phyloP scores from a whole-genome alignment of 169 alveolate genomes.

The Perkinsus olseni region DNA sequence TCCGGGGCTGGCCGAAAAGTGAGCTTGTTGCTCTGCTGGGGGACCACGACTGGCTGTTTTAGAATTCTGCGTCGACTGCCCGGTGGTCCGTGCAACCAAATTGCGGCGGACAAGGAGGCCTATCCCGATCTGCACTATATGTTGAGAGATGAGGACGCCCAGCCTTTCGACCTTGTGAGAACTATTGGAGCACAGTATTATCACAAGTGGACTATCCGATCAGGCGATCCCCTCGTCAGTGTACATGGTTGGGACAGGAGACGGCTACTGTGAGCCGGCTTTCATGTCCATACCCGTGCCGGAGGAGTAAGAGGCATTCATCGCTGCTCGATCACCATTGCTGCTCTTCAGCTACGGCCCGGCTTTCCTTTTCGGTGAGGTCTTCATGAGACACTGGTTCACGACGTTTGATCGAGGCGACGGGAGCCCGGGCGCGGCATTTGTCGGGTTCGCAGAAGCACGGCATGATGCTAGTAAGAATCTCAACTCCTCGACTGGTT shows the following conservation, averaged over 20 bases:
- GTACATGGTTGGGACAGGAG: conserved; percentile 6
- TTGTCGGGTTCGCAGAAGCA: conserved; percentile 6
- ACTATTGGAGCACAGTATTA: background rate
- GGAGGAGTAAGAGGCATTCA: background rate
- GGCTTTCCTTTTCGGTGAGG: conserved; percentile 1
- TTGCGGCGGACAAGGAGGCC: background rate
- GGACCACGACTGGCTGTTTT: background rate
- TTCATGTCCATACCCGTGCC: conserved; percentile 3
- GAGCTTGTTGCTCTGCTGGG: background rate
- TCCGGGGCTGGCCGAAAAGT: background rate
- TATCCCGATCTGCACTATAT: background rate
- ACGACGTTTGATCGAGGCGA: background rate
- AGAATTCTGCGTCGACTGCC: background rate
- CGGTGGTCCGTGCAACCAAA: background rate
- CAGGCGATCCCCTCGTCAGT: background rate
- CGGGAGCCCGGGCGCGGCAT: background rate
- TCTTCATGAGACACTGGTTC: conserved; percentile 9
- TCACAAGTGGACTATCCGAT: background rate
- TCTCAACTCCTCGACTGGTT: background rate
- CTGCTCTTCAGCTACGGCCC: background rate
- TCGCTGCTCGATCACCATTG: background rate
- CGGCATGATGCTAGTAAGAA: background rate
- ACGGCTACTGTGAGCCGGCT: background rate
- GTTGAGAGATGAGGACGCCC: background rate
- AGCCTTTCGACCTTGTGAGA: background rate